Base-by-base conservation (phyloP, 2,329 filamentous ascomycete genomes). In the Paramyrothecium sp. region DNA sequence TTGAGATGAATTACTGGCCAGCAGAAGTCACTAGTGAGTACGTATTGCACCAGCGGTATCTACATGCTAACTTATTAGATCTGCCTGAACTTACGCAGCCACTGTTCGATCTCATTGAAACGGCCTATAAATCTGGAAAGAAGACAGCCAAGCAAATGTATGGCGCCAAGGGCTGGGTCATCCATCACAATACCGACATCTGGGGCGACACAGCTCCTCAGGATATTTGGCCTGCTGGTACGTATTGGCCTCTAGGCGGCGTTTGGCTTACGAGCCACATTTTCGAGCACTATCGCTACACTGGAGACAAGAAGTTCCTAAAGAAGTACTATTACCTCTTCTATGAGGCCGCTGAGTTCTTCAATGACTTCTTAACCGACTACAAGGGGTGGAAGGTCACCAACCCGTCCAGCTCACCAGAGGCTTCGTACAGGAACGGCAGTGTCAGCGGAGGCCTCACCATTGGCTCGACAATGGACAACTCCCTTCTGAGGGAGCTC, bases 1-100 rank as follows among this genome's bases (percentile, higher is more conserved):
- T 71, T 0, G 71, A 81, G 62, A 81, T 81, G 78, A 80, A 80
- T 62, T 80, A 81, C 61, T 80, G 77, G 77, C 61, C 62, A 0
- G 63, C 67, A 3, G 62, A 65, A 20, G 58, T 63, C n/a, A 70
- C 69, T 2, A 71, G n/a, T 44, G 10, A 30, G 26, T 30, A n/a
- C 26, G 26, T 5, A 30, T 10, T 30, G 26, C 5, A 5, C 26
- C 26, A 5, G 26, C 5, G 10, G 26, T 10, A 30, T 30, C 4
- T 10, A 30, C 26, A 30, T 30, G 10, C 26, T 30, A 30, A 30
- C 26, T 5, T 30, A 30, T 10, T 30, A 30, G 26, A 69, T 41
- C n/a, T 50, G 3, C n/a, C 13, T 20, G 73, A 78, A 55, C 73
- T 69, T 5, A 69, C 77, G 44, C 54, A 66, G n/a, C 75, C 77